Conservation (phyloP, 305 asterid species). For the Stenogyne calaminthoides region DNA sequence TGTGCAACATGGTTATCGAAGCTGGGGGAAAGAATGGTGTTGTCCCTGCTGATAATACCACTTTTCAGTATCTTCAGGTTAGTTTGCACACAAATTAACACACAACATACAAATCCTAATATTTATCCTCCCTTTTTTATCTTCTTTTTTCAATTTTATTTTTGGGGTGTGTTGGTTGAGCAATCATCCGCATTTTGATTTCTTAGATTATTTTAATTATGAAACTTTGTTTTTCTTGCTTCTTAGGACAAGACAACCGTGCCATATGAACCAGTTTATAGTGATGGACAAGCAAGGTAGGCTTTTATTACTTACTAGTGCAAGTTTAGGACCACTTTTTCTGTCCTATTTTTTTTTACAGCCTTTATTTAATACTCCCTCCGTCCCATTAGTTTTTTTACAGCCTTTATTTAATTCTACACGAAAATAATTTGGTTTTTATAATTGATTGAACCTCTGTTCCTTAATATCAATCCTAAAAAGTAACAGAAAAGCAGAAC, state of each 20-base stretch:
- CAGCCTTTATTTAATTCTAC: background rate
- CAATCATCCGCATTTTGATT: background rate
- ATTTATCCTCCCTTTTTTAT: background rate
- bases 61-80: constrained; percentile 48
- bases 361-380: background rate
- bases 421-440: background rate
- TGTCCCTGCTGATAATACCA: constrained; percentile 81
- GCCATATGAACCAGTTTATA: constrained; percentile 75
- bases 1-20: constrained; percentile 94
- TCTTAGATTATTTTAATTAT: background rate
- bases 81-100: no score
- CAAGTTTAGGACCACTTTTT: constrained; percentile 11
- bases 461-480: background rate
- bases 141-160: background rate
- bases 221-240: constrained; percentile 7
- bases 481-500: background rate
- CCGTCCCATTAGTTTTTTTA: no score
- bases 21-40: constrained; percentile 96
- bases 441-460: background rate
- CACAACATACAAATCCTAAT: no score
- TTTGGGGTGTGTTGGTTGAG: background rate
- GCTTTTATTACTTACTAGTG: background rate
- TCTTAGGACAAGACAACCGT: constrained; percentile 73
- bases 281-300: constrained; percentile 87
- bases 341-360: background rate